These are phyloP conservation scores for Cladorrhinum sp. DNA, from an alignment of 2,329 filamentous ascomycete genomes.

Conservation along the genomic window DNA sequence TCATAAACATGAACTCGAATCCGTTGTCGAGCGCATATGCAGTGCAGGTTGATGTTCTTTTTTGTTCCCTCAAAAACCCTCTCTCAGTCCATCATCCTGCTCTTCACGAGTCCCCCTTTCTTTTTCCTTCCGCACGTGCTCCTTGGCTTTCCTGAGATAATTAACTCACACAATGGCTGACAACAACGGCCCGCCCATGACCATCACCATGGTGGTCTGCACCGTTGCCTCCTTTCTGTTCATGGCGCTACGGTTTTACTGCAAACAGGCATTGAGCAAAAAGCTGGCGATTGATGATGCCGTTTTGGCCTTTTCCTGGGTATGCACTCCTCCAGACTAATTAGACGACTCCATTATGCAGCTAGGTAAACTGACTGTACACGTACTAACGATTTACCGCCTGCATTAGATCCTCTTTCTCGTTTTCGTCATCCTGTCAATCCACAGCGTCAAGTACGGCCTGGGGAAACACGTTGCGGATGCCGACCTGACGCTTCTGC, in stretches of 20 bases:
- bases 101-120: no score
- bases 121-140: no score
- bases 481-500: constrained; percentile 18
- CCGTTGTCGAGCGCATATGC: no score
- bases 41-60: no score
- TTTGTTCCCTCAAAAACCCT: no score
- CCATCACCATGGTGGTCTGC: constrained; percentile 23
- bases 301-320: constrained; percentile 22
- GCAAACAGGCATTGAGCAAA: constrained; percentile 20
- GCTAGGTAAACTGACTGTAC: no score
- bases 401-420: background rate
- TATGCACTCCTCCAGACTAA: constrained; percentile 1
- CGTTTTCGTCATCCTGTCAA: constrained; percentile 10
- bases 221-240: constrained; percentile 21
- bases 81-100: no score
- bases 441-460: constrained; percentile 11
- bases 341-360: no score
- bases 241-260: constrained; percentile 26
- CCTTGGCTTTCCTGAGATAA: no score
- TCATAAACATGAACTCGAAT: no score
- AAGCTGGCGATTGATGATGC: constrained; percentile 23
- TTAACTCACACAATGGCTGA: constrained; percentile 12
- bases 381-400: no score
- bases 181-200: constrained; percentile 18
- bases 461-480: constrained; percentile 15